Conservation (phyloP, 208 protist species). For the Zelonia costaricensis region DNA sequence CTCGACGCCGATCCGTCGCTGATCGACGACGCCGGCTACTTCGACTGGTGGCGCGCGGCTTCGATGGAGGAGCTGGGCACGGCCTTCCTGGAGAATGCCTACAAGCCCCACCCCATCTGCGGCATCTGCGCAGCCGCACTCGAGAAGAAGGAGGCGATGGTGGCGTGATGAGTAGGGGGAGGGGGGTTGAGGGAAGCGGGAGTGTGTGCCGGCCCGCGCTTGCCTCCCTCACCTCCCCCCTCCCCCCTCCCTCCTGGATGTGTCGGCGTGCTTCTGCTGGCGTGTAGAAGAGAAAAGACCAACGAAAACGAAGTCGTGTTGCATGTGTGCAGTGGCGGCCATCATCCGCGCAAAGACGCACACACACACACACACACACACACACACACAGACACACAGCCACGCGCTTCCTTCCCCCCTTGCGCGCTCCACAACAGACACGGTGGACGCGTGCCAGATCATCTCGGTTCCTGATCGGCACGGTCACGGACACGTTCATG, state of each 20-base stretch:
- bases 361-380: conserved; percentile 5
- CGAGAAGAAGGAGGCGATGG: conserved; percentile 13
- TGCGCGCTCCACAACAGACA: no score
- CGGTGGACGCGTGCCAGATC: no score
- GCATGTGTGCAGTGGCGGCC: background rate
- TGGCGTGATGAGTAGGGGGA: no score
- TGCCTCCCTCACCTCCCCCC: no score
- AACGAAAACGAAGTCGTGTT: background rate
- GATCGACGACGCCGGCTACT: conserved; percentile 10
- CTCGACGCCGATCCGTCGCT: conserved; percentile 16
- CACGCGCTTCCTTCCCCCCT: background rate
- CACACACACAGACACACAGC: background rate
- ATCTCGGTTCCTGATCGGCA: no score
- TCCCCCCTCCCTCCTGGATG: no score
- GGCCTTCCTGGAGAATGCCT: conserved; percentile 5
- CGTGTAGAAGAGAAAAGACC: no score
- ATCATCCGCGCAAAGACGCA: no score
- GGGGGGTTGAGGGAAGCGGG: no score
- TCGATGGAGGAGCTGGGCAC: conserved; percentile 9
- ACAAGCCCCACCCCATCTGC: conserved; percentile 16
- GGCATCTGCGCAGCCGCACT: conserved; percentile 15
- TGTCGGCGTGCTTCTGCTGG: no score
- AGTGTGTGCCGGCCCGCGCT: no score
- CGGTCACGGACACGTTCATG: no score
- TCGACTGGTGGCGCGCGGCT: conserved; percentile 23